These are phyloP conservation scores for Sporothrix protearum DNA, from an alignment of 2,329 filamentous ascomycete genomes.

Conservation along the genomic window DNA sequence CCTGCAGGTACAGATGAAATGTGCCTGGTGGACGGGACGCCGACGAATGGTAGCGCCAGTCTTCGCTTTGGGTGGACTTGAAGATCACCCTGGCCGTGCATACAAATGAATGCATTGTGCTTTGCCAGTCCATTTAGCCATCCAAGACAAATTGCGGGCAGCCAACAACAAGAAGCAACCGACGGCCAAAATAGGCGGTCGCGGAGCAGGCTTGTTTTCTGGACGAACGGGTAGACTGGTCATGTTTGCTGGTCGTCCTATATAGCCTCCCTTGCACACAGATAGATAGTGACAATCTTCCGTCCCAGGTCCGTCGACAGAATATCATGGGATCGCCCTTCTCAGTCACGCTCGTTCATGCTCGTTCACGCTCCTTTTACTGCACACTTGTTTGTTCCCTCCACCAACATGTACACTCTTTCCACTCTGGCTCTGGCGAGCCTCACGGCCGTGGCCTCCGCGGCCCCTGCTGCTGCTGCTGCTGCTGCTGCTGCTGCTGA, in stretches of 20 bases:
- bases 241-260: background rate
- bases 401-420: background rate
- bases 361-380: background rate
- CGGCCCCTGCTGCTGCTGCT: background rate
- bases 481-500: background rate
- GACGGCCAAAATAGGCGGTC: background rate
- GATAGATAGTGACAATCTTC: background rate
- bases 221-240: background rate
- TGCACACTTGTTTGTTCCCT: no score
- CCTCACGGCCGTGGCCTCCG: background rate
- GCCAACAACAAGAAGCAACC: background rate
- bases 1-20: background rate
- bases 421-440: background rate
- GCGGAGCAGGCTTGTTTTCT: background rate
- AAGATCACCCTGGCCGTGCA: background rate
- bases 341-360: background rate
- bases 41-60: background rate
- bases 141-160: background rate
- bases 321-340: background rate
- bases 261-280: background rate
- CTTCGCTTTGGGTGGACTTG: background rate
- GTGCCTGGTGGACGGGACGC: background rate
- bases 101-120: background rate
- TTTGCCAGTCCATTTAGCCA: background rate
- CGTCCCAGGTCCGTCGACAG: no score